Conservation (phyloP, 305 asterid species). For the Ajuga reptans region DNA sequence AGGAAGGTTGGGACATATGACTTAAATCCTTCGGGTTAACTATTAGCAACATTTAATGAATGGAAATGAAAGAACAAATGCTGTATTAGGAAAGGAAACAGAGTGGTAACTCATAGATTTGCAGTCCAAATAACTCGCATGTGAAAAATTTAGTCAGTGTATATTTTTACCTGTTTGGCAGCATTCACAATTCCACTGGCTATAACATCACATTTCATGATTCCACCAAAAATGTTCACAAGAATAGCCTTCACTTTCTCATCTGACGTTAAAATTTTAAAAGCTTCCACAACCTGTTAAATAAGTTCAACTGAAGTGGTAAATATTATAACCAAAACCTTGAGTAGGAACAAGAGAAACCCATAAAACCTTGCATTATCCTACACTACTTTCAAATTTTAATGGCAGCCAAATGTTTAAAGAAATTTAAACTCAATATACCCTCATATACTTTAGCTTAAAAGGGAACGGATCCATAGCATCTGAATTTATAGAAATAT, state of each 20-base stretch:
- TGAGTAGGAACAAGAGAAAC: not conserved
- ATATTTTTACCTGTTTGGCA: slow-evolving; percentile 62
- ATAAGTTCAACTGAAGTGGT: slow-evolving; percentile 13
- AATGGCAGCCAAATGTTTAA: too few species aligned
- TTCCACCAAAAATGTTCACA: slow-evolving; percentile 98
- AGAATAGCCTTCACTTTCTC: slow-evolving; percentile 95
- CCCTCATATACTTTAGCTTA: not conserved
- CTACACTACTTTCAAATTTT: not conserved
- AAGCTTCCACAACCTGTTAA: slow-evolving; percentile 89
- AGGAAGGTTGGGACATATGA: not conserved
- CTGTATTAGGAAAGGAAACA: not conserved
- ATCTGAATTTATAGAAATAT: not conserved
- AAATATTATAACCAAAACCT: not conserved
- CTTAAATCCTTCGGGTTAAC: not conserved
- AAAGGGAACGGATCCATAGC: not conserved
- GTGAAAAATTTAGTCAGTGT: not conserved
- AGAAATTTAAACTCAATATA: not conserved
- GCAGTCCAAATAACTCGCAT: not conserved
- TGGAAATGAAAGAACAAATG: not conserved
- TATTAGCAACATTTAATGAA: not conserved
- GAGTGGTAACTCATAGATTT: slow-evolving; percentile 1
- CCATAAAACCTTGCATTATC: not conserved
- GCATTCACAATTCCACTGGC: slow-evolving; percentile 99
- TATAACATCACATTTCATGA: slow-evolving; percentile 96
- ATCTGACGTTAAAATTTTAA: slow-evolving; percentile 90